Percentiles rank a stretch among this genome's conserved stretches.
These are phyloP conservation scores for Panicum miliaceum DNA, from an alignment of 176 grass and related monocot genomes.

Conservation along the genomic window DNA sequence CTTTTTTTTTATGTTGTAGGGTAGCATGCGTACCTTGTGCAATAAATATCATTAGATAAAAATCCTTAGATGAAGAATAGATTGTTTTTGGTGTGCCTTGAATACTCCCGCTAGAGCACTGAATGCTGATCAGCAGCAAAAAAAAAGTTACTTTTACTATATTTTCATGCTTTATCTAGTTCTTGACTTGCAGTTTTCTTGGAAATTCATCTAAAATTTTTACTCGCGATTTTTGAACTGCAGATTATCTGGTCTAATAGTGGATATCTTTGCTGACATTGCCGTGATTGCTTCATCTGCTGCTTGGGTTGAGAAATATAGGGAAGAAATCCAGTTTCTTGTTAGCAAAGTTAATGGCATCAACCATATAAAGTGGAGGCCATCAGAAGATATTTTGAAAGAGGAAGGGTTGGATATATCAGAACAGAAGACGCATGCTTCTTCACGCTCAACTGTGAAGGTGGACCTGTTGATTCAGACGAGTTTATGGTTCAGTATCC, in stretches of 20 bases:
- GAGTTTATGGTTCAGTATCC: neutral
- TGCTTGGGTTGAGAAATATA: constrained; percentile 99
- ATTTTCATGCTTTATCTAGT: neutral
- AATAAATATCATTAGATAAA: neutral
- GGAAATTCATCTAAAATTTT: constrained; percentile 2
- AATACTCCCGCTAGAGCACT: neutral
- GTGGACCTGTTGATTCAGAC: constrained; percentile 43
- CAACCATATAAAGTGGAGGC: constrained; percentile 92
- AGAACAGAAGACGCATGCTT: constrained; percentile 46
- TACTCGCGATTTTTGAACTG: constrained; percentile 32
- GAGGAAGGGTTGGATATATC: constrained; percentile 86
- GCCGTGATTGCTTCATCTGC: constrained; percentile 95
- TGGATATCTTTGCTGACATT: constrained; percentile 87
- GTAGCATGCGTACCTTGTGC: neutral
- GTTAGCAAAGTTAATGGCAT: constrained; percentile 67
- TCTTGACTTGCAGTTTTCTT: neutral
- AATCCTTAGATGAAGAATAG: constrained; percentile 17
- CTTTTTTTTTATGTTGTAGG: neutral
- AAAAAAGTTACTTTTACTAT: neutral
- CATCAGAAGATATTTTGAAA: constrained; percentile 90
- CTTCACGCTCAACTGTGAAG: constrained; percentile 67
- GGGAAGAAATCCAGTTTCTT: constrained; percentile 80
- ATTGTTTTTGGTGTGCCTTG: neutral
- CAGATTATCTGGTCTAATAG: constrained; percentile 97
- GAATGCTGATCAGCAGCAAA: constrained; percentile 16